Evolutionary conservation across 495 filamentous ascomycete genomes (phyloP).

Genomic region (Thozetella sp.): DNA sequence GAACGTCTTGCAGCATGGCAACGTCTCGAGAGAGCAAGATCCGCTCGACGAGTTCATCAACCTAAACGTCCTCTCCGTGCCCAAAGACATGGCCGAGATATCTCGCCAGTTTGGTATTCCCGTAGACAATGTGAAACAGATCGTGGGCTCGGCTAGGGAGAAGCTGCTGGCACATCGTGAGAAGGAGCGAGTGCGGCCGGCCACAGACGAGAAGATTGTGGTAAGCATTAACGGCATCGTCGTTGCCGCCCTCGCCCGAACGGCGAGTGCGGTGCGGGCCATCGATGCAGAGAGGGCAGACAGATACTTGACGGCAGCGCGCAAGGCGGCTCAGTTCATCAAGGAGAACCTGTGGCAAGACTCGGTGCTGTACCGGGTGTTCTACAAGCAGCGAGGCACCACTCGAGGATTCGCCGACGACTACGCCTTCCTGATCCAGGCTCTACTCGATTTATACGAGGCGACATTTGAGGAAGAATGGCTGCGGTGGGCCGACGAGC

Average conservation of each 20-base stretch:
- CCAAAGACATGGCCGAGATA: slow-evolving; percentile 60
- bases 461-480: slow-evolving; percentile 80
- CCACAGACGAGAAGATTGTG: slow-evolving; percentile 89
- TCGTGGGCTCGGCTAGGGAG: slow-evolving; percentile 67
- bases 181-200: slow-evolving; percentile 75
- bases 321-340: slow-evolving; percentile 75
- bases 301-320: slow-evolving; percentile 65
- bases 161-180: slow-evolving; percentile 77
- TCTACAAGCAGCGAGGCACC: slow-evolving; percentile 64
- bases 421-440: slow-evolving; percentile 87
- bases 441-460: slow-evolving; percentile 86
- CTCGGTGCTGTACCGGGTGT: slow-evolving; percentile 70
- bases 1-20: slow-evolving; percentile 85
- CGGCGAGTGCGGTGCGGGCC: slow-evolving; percentile 63
- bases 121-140: slow-evolving; percentile 69
- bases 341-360: slow-evolving; percentile 70
- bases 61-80: slow-evolving; percentile 59
- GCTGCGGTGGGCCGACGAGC: slow-evolving; percentile 78
- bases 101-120: slow-evolving; percentile 78
- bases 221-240: slow-evolving; percentile 88
- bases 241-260: slow-evolving; percentile 78
- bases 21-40: slow-evolving; percentile 82
- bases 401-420: slow-evolving; percentile 89
- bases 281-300: slow-evolving; percentile 55
- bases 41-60: slow-evolving; percentile 94